phyloP scores from a whole-genome alignment of 371 early-diverging fungal species.

The Dinochytrium kinnereticum region DNA sequence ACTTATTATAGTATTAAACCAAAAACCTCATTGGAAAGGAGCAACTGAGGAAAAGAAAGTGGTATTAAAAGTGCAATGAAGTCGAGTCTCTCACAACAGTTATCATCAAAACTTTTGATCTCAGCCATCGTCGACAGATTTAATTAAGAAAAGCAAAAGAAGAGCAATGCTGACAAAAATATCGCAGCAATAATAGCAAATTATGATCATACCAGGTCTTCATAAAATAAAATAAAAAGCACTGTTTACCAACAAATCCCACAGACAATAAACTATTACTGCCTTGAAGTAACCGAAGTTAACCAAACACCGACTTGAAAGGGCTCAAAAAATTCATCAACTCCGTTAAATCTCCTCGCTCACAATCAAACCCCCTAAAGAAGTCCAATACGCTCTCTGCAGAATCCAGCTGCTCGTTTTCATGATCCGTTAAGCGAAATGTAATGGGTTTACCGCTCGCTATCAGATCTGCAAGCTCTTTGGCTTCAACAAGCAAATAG shows the following conservation, averaged over 20 bases:
- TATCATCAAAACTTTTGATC: no score
- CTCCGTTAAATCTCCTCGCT: constrained; percentile 26
- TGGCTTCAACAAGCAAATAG: no score
- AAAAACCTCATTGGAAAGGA: no score
- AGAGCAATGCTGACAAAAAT: neutral
- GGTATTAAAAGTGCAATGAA: no score
- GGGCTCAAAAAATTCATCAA: constrained; percentile 15
- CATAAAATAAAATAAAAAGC: no score
- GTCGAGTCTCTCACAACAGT: no score
- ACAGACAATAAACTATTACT: no score
- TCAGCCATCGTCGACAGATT: neutral
- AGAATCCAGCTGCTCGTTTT: constrained; percentile 11
- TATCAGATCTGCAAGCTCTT: constrained; percentile 17
- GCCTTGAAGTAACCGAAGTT: neutral
- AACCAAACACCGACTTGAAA: neutral
- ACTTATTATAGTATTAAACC: no score
- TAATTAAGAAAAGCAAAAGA: neutral
- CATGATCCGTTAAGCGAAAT: constrained; percentile 4
- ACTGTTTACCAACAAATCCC: no score
- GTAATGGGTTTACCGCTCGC: constrained; percentile 22
- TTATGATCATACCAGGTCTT: neutral
- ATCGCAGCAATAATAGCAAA: neutral
- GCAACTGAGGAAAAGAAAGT: no score
- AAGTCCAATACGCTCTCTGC: constrained; percentile 12
- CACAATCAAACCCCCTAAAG: constrained; percentile 29